These are phyloP conservation scores for Vicia villosa DNA, from an alignment of 306 rosid genomes.

Conservation along the genomic window DNA sequence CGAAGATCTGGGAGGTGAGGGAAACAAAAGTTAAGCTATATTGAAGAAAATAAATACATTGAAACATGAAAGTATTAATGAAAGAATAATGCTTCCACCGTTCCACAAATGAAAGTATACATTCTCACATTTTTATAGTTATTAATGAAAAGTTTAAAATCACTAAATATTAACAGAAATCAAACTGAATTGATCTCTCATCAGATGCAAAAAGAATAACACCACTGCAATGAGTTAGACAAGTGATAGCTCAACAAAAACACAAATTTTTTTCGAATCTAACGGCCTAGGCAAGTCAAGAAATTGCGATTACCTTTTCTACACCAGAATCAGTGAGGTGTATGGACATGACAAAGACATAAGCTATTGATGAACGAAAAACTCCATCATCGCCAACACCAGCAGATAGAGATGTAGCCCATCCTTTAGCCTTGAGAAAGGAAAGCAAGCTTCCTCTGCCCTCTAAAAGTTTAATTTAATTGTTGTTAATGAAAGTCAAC, in stretches of 20 bases:
- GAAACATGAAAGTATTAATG: not conserved
- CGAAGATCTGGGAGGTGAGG: constrained; percentile 59
- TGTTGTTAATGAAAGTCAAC: constrained; percentile 35
- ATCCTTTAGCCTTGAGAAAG: constrained; percentile 81
- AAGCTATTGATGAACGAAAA: constrained; percentile 73
- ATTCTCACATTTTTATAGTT: constrained; percentile 13
- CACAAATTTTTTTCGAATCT: constrained; percentile 23
- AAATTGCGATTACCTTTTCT: constrained; percentile 64
- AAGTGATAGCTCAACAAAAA: constrained; percentile 17
- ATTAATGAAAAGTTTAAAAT: constrained; percentile 22
- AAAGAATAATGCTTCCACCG: constrained; percentile 29
- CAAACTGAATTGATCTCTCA: constrained; percentile 35
- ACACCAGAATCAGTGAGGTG: constrained; percentile 91
- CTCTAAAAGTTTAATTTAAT: constrained; percentile 59
- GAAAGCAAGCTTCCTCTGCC: constrained; percentile 92
- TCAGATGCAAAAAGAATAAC: constrained; percentile 32
- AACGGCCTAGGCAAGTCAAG: constrained; percentile 20
- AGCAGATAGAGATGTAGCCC: constrained; percentile 87
- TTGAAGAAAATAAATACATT: constrained; percentile 31
- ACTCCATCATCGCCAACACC: constrained; percentile 92
- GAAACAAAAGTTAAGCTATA: constrained; percentile 23
- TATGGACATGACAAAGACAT: constrained; percentile 77
- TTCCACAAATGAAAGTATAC: no score
- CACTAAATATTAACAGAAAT: constrained; percentile 30
- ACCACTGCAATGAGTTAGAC: constrained; percentile 8